Conservation (phyloP, 345 rosid species). For the Rubroshorea leprosula region DNA sequence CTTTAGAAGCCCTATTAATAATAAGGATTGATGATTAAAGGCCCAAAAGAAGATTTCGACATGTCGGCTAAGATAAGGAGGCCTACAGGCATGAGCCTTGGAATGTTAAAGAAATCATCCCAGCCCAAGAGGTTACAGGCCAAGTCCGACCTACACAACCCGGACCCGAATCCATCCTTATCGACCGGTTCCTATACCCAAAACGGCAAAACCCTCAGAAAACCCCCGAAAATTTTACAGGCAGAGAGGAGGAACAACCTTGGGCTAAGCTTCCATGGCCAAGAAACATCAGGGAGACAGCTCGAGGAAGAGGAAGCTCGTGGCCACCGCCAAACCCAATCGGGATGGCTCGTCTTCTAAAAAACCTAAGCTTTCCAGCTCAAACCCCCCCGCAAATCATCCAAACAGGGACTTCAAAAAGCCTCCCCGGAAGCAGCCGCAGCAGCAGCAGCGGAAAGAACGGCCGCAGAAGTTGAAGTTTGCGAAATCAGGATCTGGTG, state of each 20-base stretch:
- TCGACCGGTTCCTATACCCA: background rate
- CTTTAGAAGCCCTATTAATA: too few relatives aligned
- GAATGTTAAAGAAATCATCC: too few relatives aligned
- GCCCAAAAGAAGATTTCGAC: too few relatives aligned
- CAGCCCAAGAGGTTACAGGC: too few relatives aligned
- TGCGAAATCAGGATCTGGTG: constrained; percentile 15
- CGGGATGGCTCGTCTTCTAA: constrained; percentile 20
- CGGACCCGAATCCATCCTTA: background rate
- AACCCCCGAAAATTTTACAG: background rate
- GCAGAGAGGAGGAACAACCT: background rate
- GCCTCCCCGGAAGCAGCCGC: constrained; percentile 11
- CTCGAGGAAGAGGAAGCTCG: constrained; percentile 38
- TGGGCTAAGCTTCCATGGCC: constrained; percentile 36
- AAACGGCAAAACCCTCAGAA: constrained; percentile 20
- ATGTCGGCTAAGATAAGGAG: too few relatives aligned
- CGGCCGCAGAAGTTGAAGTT: constrained; percentile 5
- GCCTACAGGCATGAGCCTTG: too few relatives aligned
- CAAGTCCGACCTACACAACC: background rate
- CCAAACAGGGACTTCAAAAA: constrained; percentile 20
- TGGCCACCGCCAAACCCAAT: constrained; percentile 15
- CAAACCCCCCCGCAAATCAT: constrained; percentile 4
- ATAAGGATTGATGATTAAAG: too few relatives aligned
- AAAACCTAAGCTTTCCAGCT: constrained; percentile 32
- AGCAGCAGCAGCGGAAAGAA: background rate
- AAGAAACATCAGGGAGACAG: constrained; percentile 29